Conservation (phyloP, 75 land plant genomes). For the Selaginella tamariscina region DNA sequence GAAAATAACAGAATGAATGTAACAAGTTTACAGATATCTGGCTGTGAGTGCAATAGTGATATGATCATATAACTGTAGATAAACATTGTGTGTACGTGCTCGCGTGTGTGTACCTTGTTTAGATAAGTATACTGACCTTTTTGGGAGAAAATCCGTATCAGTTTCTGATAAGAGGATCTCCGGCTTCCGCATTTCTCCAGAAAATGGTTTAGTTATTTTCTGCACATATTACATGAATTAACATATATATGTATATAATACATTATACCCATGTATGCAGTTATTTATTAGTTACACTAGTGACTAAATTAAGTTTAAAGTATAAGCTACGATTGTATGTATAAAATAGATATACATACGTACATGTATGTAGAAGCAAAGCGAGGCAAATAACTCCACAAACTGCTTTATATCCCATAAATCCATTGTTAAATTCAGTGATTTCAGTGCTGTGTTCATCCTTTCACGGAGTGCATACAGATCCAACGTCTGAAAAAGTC, state of each 20-base stretch:
- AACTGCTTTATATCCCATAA: neutral
- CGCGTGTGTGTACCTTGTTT: too few species aligned
- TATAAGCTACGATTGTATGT: too few species aligned
- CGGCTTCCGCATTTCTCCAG: neutral
- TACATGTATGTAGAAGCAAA: neutral
- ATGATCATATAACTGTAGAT: slow-evolving; percentile 1
- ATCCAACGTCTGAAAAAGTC: neutral
- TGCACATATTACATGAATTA: too few species aligned
- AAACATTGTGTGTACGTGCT: slow-evolving; percentile 13
- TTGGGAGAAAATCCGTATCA: neutral
- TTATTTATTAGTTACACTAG: too few species aligned
- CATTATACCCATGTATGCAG: too few species aligned
- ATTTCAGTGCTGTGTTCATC: neutral
- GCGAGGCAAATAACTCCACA: neutral
- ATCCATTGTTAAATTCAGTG: neutral
- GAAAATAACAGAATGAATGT: slow-evolving; percentile 8
- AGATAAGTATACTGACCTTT: too few species aligned
- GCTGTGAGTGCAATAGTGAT: slow-evolving; percentile 7
- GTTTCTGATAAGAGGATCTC: neutral
- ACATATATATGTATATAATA: too few species aligned
- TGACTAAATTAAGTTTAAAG: too few species aligned
- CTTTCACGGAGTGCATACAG: neutral
- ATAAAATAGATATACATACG: too few species aligned
- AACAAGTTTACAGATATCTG: slow-evolving; percentile 2
- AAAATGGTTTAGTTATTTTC: too few species aligned